A percentile compares a stretch with the other conserved stretches of the same genome.
phyloP scores from a whole-genome alignment of 1,139 yeast genomes.

The Yamadazyma dushanensis region DNA sequence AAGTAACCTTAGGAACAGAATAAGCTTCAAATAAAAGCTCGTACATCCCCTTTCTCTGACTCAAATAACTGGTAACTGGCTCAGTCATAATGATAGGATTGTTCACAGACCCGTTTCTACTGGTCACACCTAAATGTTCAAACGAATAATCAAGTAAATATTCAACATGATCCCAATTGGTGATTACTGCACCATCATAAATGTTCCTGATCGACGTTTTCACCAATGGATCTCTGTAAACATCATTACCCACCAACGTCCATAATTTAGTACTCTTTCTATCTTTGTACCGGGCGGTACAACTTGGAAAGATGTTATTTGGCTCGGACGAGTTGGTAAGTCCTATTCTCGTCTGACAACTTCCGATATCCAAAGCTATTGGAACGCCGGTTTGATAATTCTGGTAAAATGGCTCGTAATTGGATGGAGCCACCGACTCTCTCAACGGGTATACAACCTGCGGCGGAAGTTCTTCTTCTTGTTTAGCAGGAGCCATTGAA shows the following conservation, averaged over 20 bases:
- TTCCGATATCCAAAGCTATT: conserved; percentile 81
- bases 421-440: conserved; percentile 40
- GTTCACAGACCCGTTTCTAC: conserved; percentile 53
- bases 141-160: conserved; percentile 80
- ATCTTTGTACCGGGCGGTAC: conserved; percentile 75
- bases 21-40: conserved; percentile 85
- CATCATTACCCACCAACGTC: conserved; percentile 82
- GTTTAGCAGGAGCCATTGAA: conserved; percentile 5
- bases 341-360: conserved; percentile 72
- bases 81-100: conserved; percentile 87
- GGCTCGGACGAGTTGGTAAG: conserved; percentile 57
- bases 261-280: conserved; percentile 64
- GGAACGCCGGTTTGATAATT: conserved; percentile 61
- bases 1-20: conserved; percentile 67
- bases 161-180: conserved; percentile 93
- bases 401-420: conserved; percentile 52
- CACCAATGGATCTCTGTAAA: conserved; percentile 66
- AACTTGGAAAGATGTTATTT: conserved; percentile 64
- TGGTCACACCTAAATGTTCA: conserved; percentile 69
- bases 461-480: conserved; percentile 40
- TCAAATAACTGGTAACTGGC: conserved; percentile 64
- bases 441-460: conserved; percentile 50
- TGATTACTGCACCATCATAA: conserved; percentile 80
- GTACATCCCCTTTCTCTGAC: conserved; percentile 72
- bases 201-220: conserved; percentile 74